Conservation (phyloP, 345 rosid genomes). For the Cardiospermum halicacabum region DNA sequence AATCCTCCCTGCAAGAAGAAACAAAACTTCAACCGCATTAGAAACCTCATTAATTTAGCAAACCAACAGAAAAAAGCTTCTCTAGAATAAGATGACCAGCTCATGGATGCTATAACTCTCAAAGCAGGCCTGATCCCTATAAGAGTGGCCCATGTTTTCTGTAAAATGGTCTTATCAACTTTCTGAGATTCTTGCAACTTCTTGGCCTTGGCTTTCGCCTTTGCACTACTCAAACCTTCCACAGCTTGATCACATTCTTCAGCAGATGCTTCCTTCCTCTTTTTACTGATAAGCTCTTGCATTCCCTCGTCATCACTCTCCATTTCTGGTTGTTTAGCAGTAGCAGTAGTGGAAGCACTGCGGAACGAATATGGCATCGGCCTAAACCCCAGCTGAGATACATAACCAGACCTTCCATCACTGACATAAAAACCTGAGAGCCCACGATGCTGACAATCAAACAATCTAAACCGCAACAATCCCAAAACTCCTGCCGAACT, state of each 20-base stretch:
- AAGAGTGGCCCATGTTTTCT: constrained; percentile 39
- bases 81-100: constrained; percentile 49
- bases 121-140: constrained; percentile 62
- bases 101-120: constrained; percentile 72
- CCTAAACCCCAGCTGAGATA: constrained; percentile 28
- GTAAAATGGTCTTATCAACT: constrained; percentile 38
- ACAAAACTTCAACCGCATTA: constrained; percentile 2
- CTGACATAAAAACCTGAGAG: constrained; percentile 20
- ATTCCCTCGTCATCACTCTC: constrained; percentile 53
- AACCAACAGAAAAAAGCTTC: constrained; percentile 1
- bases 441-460: constrained; percentile 23
- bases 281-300: constrained; percentile 31
- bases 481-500: constrained; percentile 18
- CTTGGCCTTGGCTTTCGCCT: constrained; percentile 63
- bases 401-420: constrained; percentile 24
- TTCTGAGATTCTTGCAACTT: constrained; percentile 46
- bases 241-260: constrained; percentile 82
- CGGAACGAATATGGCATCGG: constrained; percentile 30
- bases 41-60: background rate
- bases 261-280: constrained; percentile 64
- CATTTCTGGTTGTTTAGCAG: constrained; percentile 51
- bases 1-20: constrained; percentile 54
- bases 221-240: constrained; percentile 56
- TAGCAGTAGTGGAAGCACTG: constrained; percentile 55
- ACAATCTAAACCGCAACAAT: constrained; percentile 20